These are phyloP conservation scores for Chrysanthemum lavandulifolium DNA, from an alignment of 129 eudicot species.

Conservation along the genomic window DNA sequence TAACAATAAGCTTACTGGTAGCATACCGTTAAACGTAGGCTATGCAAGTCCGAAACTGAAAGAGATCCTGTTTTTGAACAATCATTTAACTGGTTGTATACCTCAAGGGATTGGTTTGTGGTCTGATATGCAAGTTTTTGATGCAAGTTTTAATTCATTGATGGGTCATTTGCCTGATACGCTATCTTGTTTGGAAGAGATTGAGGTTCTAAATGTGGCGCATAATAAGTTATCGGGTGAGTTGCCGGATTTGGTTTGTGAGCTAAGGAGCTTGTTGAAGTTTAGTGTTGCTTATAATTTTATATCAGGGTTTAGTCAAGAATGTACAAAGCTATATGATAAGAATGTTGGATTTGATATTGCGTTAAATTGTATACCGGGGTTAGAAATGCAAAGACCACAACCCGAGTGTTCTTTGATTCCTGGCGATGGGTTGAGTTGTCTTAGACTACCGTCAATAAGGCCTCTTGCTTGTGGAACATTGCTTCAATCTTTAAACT, in stretches of 20 bases:
- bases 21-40: conserved; percentile 65
- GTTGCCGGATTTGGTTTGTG: conserved; percentile 80
- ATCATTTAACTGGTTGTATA: conserved; percentile 79
- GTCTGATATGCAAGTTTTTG: conserved; percentile 79
- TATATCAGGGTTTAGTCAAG: conserved; percentile 74
- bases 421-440: conserved; percentile 65
- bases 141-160: conserved; percentile 69
- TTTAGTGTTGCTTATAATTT: conserved; percentile 83
- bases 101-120: conserved; percentile 91
- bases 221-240: conserved; percentile 82
- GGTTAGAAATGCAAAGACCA: conserved; percentile 78
- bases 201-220: conserved; percentile 75
- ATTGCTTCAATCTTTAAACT: conserved; percentile 38
- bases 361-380: conserved; percentile 83
- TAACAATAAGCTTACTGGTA: conserved; percentile 69
- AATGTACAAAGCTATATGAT: conserved; percentile 49
- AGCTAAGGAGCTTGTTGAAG: conserved; percentile 57
- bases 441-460: conserved; percentile 66
- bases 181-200: conserved; percentile 67
- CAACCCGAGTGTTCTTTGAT: conserved; percentile 64
- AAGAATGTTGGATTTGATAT: conserved; percentile 83
- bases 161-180: conserved; percentile 94
- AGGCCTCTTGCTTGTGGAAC: conserved; percentile 79
- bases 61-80: conserved; percentile 79
- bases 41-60: conserved; percentile 66